Evolutionary conservation across 2,329 filamentous ascomycete species (phyloP), one percentile per base, ranked within the genome.

Genomic region (Alternaria viburni): DNA sequence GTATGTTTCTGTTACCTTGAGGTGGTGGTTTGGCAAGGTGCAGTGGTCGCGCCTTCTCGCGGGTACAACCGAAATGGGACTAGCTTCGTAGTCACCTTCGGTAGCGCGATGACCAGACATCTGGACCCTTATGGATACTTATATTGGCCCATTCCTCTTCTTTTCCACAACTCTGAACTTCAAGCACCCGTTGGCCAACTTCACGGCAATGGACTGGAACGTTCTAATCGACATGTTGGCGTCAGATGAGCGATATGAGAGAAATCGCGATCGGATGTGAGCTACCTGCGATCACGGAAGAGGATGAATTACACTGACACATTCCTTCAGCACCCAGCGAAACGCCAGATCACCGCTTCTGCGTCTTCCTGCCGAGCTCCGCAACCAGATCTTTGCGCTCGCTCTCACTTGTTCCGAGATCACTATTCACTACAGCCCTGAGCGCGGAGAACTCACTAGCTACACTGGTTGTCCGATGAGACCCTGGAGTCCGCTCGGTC

Each of bases 131-230:
- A 32, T 32, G 0, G 8, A 32, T 15, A 32, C 30, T 32, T 32
- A 6, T 15, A 1, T 32, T 4, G 0, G 15, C 32, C 7, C 3
- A 5, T n/a, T 4, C 32, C 9, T 4, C 0, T 36, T 3, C 32
- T 36, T 15, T n/a, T n/a, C 32, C 1, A n/a, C 13, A 32, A 15
- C 30, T 2, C 13, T n/a, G n/a, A n/a, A n/a, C n/a, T n/a, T n/a
- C n/a, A n/a, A n/a, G n/a, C n/a, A n/a, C n/a, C n/a, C n/a, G n/a
- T n/a, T n/a, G n/a, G n/a, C n/a, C 30, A 36, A 9, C 13, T n/a
- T 36, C 15, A n/a, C 15, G 15, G 13, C n/a, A n/a, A n/a, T n/a
- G n/a, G n/a, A n/a, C n/a, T n/a, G n/a, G n/a, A n/a, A n/a, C n/a
- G n/a, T n/a, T n/a, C n/a, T n/a, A n/a, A n/a, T n/a, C n/a, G n/a